Evolutionary conservation across 2,329 filamentous ascomycete species (phyloP), one percentile per base, ranked within the genome.

Genomic region (Leptodontidium sp.): DNA sequence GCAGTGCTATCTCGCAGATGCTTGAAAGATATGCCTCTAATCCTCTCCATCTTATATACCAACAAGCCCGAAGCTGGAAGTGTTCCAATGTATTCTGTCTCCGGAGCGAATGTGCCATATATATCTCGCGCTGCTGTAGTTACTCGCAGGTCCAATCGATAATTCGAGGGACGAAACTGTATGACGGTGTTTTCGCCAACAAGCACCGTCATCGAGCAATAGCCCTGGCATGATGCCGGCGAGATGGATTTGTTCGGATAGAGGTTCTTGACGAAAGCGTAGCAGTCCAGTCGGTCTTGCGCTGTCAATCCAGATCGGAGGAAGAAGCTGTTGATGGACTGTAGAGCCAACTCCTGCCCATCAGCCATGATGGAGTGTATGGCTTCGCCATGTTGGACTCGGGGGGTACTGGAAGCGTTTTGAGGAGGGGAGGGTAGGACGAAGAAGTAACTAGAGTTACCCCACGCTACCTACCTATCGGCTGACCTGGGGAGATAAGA

Each of bases 161-260:
- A 82, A 2, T 74, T 76, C 0, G 71, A 57, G 7, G 84, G 84
- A 2, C 85, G 82, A 69, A 87, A 86, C 74, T 87, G 85, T 4
- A 87, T 71, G 58, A 85, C 75, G 14, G 69, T 73, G n/a, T 79
- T 73, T 4, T 77, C 69, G 11, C 80, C 80, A 17, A 84, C 76
- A 29, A 79, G 75, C 7, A 86, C 69, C 0, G 85, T 87, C 71
- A 86, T 82, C 1, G 85, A 87, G 71, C 85, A 87, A 70, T 84
- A 85, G 21, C 85, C 85, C 71, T 87, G 85, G 5, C 78, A 78
- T 7, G 78, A 72, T 8, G 78, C 78, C 2, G 81, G 78, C 3
- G 72, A 70, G 32, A 82, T 74, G 2, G 72, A 63, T n/a, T 68
- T 62, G 5, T 68, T 70, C 0, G 80, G 78, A 61, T 81, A 83